Conservation (phyloP, 192 early-diverging fungal genomes). For the Backusella circina region DNA sequence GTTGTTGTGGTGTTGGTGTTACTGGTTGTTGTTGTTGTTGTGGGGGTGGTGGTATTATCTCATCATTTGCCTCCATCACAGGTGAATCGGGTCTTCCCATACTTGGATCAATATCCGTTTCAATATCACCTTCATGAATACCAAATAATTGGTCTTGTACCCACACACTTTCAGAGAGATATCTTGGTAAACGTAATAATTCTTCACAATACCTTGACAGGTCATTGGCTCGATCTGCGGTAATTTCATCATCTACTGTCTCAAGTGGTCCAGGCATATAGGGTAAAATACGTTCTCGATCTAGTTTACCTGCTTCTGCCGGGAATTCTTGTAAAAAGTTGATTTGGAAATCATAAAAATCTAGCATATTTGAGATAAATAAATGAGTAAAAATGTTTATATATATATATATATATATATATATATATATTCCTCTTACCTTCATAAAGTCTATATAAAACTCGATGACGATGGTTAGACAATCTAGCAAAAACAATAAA, state of each 20-base stretch:
- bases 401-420: too few species aligned
- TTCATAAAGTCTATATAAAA: slow-evolving; percentile 70
- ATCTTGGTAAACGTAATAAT: slow-evolving; percentile 51
- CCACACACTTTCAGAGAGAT: slow-evolving; percentile 47
- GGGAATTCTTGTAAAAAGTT: slow-evolving; percentile 64
- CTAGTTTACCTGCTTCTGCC: slow-evolving; percentile 55
- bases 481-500: slow-evolving; percentile 61
- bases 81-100: background rate
- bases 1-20: background rate
- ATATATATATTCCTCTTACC: slow-evolving; percentile 11
- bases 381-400: background rate
- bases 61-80: background rate
- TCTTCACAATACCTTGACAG: slow-evolving; percentile 67
- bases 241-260: slow-evolving; percentile 63
- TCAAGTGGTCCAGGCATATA: slow-evolving; percentile 65
- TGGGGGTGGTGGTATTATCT: background rate
- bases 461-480: slow-evolving; percentile 50
- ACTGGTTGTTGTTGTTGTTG: background rate
- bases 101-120: slow-evolving; percentile 41
- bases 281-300: slow-evolving; percentile 52
- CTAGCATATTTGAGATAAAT: slow-evolving; percentile 18
- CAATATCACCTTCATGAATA: slow-evolving; percentile 51
- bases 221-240: slow-evolving; percentile 58
- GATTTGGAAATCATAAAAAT: slow-evolving; percentile 77
- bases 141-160: slow-evolving; percentile 52